Evolutionary conservation across 768 basidiomycete species (phyloP), one percentile per base, ranked within the genome.

Genomic region (Psilocybe cubensis): DNA sequence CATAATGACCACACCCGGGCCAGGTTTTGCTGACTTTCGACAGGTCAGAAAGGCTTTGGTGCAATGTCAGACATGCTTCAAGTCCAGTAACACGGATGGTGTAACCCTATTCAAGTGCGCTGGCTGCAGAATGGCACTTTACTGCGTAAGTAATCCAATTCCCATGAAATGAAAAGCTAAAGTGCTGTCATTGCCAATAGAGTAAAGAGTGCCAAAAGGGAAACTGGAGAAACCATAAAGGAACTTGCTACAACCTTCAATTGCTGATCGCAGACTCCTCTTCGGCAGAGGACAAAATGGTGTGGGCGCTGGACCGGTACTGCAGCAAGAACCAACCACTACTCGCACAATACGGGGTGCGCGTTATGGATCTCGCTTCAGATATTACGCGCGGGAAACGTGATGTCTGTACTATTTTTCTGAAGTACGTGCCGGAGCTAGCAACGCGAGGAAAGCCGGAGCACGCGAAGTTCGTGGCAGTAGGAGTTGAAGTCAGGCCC

Each of bases 111-210:
- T 29, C 29, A 50, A 50, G 35, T 50, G 48, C 48, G 48, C 29
- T 21, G 48, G 48, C 48, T 50, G 48, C 18, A 50, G 33, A 38
- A 50, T 50, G 18, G 48, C 48, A 5, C 48, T 33, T 5, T 50
- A 50, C 28, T 50, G 48, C 18, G 48, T 50, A 31, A 17, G 48
- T 21, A 2, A 6, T 25, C n/a, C n/a, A 2, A 6, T 33, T n/a
- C 17, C n/a, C 10, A 10, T 18, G 23, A 3, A 2, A 29, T 29
- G 10, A 7, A 23, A 12, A n/a, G n/a, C 46, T 17, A n/a, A 10
- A 24, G 24, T 10, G n/a, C 11, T 9, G 28, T 14, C 23, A n/a
- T 29, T 1, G 17, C 1, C 3, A 5, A 25, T 21, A 44, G 43
- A 44, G 43, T 11, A 44, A 21, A 21, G 43, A 44, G 23, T 44